These are phyloP conservation scores for Populus simonii DNA, from an alignment of 345 rosid genomes.

Conservation along the genomic window DNA sequence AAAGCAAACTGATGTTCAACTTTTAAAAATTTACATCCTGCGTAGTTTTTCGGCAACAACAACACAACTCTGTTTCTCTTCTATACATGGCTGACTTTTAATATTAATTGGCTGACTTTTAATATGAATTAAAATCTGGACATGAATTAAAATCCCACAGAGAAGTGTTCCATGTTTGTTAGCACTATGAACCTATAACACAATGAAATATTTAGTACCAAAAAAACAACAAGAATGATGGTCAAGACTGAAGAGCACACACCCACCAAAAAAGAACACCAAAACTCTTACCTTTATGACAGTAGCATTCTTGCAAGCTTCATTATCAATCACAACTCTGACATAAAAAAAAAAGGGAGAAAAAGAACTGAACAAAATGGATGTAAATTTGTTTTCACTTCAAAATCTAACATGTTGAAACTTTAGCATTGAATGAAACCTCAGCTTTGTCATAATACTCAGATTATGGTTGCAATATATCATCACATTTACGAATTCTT, in stretches of 20 bases:
- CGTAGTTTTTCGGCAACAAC: too few species aligned
- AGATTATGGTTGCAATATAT: not conserved
- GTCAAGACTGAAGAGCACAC: not conserved
- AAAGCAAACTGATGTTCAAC: too few species aligned
- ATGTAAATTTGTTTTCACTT: slow-evolving; percentile 2
- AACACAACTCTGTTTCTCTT: too few species aligned
- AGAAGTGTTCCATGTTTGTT: slow-evolving; percentile 3
- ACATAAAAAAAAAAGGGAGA: slow-evolving; percentile 1
- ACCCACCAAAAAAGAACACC: slow-evolving; percentile 4
- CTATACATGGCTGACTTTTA: too few species aligned
- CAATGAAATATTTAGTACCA: not conserved
- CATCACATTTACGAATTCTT: not conserved
- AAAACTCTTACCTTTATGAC: slow-evolving; percentile 59
- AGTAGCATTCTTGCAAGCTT: slow-evolving; percentile 80
- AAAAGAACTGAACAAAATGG: not conserved
- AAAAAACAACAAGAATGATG: slow-evolving; percentile 6
- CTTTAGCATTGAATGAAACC: not conserved
- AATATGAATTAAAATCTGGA: too few species aligned
- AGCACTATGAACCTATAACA: slow-evolving; percentile 53
- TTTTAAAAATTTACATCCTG: too few species aligned
- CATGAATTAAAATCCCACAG: too few species aligned
- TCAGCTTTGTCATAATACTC: not conserved
- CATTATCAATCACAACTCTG: slow-evolving; percentile 97
- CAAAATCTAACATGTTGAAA: not conserved
- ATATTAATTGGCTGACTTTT: too few species aligned